phyloP scores from a whole-genome alignment of 495 filamentous ascomycete genomes.

The Thermothielavioides terrestris region DNA sequence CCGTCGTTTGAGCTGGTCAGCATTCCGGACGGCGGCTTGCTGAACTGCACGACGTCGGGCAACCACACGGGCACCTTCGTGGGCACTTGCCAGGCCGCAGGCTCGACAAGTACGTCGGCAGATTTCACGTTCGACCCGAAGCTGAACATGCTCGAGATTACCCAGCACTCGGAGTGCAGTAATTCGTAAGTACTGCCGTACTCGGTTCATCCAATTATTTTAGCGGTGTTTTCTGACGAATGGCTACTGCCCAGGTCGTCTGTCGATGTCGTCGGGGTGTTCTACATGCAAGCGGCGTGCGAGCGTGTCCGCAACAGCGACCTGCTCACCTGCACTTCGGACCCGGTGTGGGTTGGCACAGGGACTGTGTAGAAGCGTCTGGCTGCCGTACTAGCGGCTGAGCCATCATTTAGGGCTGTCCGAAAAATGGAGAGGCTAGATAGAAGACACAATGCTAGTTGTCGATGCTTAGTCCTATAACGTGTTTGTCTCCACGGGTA shows the following conservation, averaged over 20 bases:
- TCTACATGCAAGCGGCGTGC: conserved; percentile 30
- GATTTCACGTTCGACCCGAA: conserved; percentile 26
- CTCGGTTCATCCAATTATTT: neutral
- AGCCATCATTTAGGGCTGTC: too few species aligned
- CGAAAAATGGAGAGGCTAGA: too few species aligned
- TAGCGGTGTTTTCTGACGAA: neutral
- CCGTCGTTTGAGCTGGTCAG: conserved; percentile 29
- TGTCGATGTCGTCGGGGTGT: conserved; percentile 22
- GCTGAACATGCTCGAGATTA: conserved; percentile 26
- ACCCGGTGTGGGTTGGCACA: conserved; percentile 32
- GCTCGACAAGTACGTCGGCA: conserved; percentile 11
- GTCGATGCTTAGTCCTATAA: too few species aligned
- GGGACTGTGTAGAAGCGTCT: conserved; percentile 20
- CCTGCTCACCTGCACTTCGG: conserved; percentile 27
- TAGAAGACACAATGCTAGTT: too few species aligned
- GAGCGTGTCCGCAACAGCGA: conserved; percentile 20
- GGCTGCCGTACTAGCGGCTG: too few species aligned
- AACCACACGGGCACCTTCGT: conserved; percentile 17
- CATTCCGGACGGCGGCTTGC: conserved; percentile 21
- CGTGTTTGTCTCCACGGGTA: too few species aligned
- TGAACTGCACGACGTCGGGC: conserved; percentile 21
- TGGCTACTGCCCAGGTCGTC: conserved; percentile 13
- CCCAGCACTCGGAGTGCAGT: conserved; percentile 27
- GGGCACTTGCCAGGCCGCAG: conserved; percentile 13
- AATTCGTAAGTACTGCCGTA: conserved; percentile 22